Base-by-base conservation (phyloP, 2,329 filamentous ascomycete genomes). In the Fusarium buxicola region DNA sequence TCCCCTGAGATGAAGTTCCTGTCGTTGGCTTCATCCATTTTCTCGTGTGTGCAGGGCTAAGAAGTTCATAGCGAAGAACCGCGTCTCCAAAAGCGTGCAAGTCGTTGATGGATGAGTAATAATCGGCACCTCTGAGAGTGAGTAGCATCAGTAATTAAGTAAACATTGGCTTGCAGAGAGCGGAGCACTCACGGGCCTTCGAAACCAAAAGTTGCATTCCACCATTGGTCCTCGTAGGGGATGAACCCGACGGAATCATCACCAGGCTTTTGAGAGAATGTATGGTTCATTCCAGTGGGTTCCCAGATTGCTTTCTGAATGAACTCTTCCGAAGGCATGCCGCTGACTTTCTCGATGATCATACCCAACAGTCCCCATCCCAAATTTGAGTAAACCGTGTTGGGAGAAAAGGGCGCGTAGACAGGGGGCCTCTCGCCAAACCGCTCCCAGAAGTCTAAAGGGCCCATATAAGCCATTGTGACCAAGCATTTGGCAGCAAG, bases 11-110 rank as follows among this genome's bases (percentile, higher is more conserved):
- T 2, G 59, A 63, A 0, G 59, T 63, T 0, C 34, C 18, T 0
- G 34, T 40, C 1, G 31, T 25, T 24, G 58, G 58, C 5, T 63
- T 63, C 11, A 63, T 13, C 59, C 59, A 63, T 3, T 63, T 58
- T 2, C 58, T 39, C 7, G 58, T 58, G 1, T 55, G 28, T 0
- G 7, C 34, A 0, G 59, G 38, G 1, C 53, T 49, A 0, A 63
- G 27, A 1, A 63, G 38, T 3, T 63, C n/a, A 4, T 46, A 40
- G 0, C 36, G 28, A 0, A 63, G 21, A 0, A 63, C 5, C 3
- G 43, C 30, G 8, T 63, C 58, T 0, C 58, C 59, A 35, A 63
- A 63, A 0, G 47, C 34, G 41, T 48, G 58, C 0, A 63, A 6
- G 2, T 63, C 59, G 1, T 63, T 63, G 0, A 63, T 6, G 0